Percentiles rank a stretch among this genome's conserved stretches.
Conservation (phyloP, 116 monocot species). For the Phalaenopsis hybrid region DNA sequence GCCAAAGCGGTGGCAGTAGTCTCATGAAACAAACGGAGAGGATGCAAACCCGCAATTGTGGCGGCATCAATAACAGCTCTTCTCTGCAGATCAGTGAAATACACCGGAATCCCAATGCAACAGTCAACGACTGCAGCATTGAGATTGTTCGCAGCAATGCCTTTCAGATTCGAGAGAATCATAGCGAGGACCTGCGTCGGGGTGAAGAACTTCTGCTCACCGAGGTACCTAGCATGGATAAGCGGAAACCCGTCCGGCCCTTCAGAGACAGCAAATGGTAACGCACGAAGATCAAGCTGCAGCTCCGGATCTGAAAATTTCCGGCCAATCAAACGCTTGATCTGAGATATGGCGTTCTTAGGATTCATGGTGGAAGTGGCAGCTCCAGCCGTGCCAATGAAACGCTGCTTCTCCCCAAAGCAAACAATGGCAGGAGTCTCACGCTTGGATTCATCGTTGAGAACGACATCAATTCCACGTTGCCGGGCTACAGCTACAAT, state of each 20-base stretch:
- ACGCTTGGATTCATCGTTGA: slow-evolving; percentile 49
- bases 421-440: slow-evolving; percentile 46
- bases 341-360: slow-evolving; percentile 40
- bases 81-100: slow-evolving; percentile 47
- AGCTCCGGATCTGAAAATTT: slow-evolving; percentile 27
- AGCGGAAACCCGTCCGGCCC: slow-evolving; percentile 40
- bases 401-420: slow-evolving; percentile 52
- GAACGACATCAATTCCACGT: slow-evolving; percentile 44
- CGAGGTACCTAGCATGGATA: slow-evolving; percentile 28
- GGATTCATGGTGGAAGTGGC: slow-evolving; percentile 38
- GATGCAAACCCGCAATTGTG: slow-evolving; percentile 37
- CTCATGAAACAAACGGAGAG: slow-evolving; percentile 44
- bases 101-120: slow-evolving; percentile 45
- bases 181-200: slow-evolving; percentile 43
- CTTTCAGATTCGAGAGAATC: slow-evolving; percentile 47
- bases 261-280: slow-evolving; percentile 35
- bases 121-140: slow-evolving; percentile 17
- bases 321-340: slow-evolving; percentile 47
- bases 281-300: slow-evolving; percentile 22
- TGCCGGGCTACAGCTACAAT: slow-evolving; percentile 43
- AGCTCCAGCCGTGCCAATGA: slow-evolving; percentile 34
- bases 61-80: slow-evolving; percentile 44
- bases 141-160: slow-evolving; percentile 43
- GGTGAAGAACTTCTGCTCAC: slow-evolving; percentile 21
- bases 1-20: slow-evolving; percentile 41